Percentiles rank a stretch among this genome's conserved stretches.
Evolutionary conservation across 805 yeast species (phyloP).

Genomic region (Metschnikowia similis): DNA sequence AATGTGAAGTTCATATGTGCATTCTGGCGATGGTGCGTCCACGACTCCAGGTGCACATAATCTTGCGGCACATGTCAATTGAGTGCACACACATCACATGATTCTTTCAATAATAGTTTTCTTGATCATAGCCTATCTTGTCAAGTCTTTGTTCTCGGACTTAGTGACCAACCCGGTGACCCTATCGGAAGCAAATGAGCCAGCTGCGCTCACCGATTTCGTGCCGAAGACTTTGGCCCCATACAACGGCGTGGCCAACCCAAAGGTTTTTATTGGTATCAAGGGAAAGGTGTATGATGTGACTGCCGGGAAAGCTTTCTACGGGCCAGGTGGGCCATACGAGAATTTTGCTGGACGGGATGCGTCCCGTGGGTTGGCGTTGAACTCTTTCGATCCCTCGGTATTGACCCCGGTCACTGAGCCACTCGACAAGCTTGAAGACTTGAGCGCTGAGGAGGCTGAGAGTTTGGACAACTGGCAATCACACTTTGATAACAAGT

Average conservation of each 20-base stretch:
- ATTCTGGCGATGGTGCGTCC: conserved; percentile 2
- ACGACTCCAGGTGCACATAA: conserved; percentile 1
- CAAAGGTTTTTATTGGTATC: conserved; percentile 81
- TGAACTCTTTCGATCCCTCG: conserved; percentile 74
- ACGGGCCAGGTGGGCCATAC: conserved; percentile 96
- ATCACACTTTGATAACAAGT: conserved; percentile 74
- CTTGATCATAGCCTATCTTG: conserved; percentile 28
- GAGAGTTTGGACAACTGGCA: conserved; percentile 83
- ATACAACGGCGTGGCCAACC: conserved; percentile 77
- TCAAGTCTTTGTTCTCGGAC: conserved; percentile 24
- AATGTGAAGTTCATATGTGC: background rate
- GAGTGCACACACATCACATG: conserved; percentile 12
- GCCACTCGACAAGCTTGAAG: conserved; percentile 71
- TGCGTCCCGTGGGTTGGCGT: conserved; percentile 88
- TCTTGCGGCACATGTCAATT: background rate
- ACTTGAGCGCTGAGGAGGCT: conserved; percentile 54
- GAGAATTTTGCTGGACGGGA: conserved; percentile 94
- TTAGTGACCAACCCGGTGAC: conserved; percentile 29
- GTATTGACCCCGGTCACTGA: conserved; percentile 63
- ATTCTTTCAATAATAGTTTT: conserved; percentile 28
- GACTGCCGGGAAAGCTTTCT: conserved; percentile 71
- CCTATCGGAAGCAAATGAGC: conserved; percentile 19
- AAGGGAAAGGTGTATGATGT: conserved; percentile 85
- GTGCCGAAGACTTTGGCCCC: conserved; percentile 71
- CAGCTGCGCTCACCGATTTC: conserved; percentile 49